Conservation (phyloP, 371 early-diverging fungal genomes). For the Actinomortierella ambigua region DNA sequence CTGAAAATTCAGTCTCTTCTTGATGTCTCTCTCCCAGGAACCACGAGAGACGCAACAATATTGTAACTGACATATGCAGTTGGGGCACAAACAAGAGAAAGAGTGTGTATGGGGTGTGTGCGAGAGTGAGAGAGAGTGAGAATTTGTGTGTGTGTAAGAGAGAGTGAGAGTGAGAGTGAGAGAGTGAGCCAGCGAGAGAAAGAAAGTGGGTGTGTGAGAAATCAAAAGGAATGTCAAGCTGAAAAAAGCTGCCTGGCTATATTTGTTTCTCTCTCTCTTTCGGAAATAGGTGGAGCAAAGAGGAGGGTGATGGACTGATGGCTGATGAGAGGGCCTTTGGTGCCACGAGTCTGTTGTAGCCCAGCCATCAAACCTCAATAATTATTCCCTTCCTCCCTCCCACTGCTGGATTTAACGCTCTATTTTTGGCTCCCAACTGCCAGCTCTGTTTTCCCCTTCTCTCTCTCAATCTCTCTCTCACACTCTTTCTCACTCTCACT, state of each 20-base stretch:
- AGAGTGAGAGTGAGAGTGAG: neutral
- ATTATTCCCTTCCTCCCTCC: too few species aligned
- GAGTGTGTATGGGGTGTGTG: neutral
- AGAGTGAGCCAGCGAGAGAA: neutral
- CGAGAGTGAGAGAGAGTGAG: neutral
- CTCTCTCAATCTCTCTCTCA: constrained; percentile 1
- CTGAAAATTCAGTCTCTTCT: too few species aligned
- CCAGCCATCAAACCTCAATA: too few species aligned
- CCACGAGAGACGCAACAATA: too few species aligned
- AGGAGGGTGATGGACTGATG: too few species aligned
- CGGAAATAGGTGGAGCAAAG: too few species aligned
- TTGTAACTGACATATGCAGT: constrained; percentile 2
- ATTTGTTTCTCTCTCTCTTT: neutral
- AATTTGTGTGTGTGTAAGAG: neutral
- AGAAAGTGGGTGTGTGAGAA: neutral
- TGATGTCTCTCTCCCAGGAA: too few species aligned
- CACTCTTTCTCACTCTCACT: neutral
- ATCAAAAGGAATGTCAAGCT: neutral
- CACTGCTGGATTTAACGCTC: neutral
- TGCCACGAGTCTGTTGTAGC: too few species aligned
- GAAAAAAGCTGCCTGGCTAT: neutral
- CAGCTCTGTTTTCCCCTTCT: neutral
- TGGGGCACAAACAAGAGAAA: neutral
- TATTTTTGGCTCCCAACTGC: neutral
- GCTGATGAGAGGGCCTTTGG: too few species aligned